Conservation (phyloP, 441 rosid genomes). For the Corymbia calophylla region DNA sequence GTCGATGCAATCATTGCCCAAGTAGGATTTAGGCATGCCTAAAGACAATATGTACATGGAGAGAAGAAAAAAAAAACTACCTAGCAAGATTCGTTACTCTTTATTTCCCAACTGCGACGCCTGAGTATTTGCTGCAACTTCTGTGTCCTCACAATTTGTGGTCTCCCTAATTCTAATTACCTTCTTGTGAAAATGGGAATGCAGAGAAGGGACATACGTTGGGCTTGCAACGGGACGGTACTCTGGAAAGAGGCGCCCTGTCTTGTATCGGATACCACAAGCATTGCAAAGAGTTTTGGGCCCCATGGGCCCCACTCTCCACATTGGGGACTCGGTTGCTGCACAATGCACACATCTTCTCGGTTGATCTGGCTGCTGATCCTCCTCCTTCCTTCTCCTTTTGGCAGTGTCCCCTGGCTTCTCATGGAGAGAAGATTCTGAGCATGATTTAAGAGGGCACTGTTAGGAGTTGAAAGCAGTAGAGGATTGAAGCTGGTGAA, state of each 20-base stretch:
- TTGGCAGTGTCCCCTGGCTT: neutral
- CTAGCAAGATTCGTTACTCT: neutral
- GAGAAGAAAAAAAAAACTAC: neutral
- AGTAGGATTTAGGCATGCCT: neutral
- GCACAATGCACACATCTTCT: neutral
- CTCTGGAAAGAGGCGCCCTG: neutral
- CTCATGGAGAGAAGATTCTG: neutral
- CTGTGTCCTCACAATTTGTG: neutral
- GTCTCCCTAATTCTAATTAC: neutral
- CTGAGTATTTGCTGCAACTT: neutral
- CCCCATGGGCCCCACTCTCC: neutral
- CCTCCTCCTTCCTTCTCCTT: neutral
- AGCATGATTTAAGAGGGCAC: neutral
- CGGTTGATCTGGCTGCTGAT: neutral
- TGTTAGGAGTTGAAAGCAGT: neutral
- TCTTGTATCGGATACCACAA: neutral
- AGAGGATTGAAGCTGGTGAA: neutral
- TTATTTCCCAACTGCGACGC: neutral
- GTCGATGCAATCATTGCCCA: neutral
- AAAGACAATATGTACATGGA: neutral
- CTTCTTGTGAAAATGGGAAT: neutral
- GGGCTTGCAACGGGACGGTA: conserved; percentile 2
- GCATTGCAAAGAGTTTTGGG: conserved; percentile 3
- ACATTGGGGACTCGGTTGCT: neutral
- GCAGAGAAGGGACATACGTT: neutral